Evolutionary conservation across 768 basidiomycete species (phyloP), one percentile per base, ranked within the genome.

Genomic region (Clitopilus passeckerianus): DNA sequence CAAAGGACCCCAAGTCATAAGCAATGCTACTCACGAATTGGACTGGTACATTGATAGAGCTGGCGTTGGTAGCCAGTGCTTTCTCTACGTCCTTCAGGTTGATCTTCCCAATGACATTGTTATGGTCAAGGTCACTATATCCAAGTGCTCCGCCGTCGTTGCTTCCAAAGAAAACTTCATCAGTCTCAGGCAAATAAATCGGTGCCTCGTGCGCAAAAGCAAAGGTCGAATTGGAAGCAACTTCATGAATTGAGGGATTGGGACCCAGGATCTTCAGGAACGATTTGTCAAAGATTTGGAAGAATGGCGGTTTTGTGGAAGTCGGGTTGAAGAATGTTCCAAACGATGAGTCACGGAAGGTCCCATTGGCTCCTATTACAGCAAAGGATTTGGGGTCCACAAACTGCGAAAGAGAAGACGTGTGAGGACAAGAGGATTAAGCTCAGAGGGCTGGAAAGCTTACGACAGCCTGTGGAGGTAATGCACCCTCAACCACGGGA

Each of bases 181-280:
- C 82, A n/a, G 85, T 86, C n/a, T 76, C 78, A 5, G 84, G 72
- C 33, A 82, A 73, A 70, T 85, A 90, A 1, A 91, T 75, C 0
- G 89, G 88, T 1, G 88, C 91, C 71, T 93, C 91, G 66, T 93
- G 90, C 16, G 89, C 90, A 61, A 90, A 85, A 2, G 86, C 86
- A 68, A 86, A 86, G 3, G 78, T 81, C 2, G 80, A 78, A 59
- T 85, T 83, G 7, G 80, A 79, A 0, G 84, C 84, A 53, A 93
- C 81, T 60, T 81, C 69, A 3, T 80, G 78, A 54, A 92, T 79
- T 0, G 80, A 79, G 6, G 90, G 83, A 23, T 74, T 71, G 4
- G 70, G 61, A 1, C 89, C 90, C 0, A 90, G 78, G 58, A 91
- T 74, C 6, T 68, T 58, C 46, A 87, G 72, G 71, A 92, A 91